Percentiles rank a stretch among this genome's conserved stretches.
phyloP scores from a whole-genome alignment of 345 rosid species.

The Arabidopsis suecica region DNA sequence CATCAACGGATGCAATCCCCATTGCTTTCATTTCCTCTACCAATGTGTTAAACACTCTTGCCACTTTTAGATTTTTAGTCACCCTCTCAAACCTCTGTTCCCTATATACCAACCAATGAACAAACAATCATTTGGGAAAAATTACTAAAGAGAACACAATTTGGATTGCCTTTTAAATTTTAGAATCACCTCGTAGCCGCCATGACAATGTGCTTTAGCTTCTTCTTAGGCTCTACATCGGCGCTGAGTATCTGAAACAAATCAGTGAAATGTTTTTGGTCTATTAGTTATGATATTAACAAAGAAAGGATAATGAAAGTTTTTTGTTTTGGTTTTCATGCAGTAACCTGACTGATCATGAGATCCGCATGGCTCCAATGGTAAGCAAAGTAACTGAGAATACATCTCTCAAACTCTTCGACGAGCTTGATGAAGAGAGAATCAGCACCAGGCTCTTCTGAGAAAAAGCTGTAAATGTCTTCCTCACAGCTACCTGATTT shows the following conservation, averaged over 20 bases:
- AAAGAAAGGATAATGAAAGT: slow-evolving; percentile 6
- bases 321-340: not conserved
- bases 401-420: slow-evolving; percentile 92
- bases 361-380: slow-evolving; percentile 86
- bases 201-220: slow-evolving; percentile 80
- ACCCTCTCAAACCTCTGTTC: slow-evolving; percentile 87
- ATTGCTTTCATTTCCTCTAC: slow-evolving; percentile 97
- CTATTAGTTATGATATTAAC: not conserved
- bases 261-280: slow-evolving; percentile 22
- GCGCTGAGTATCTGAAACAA: slow-evolving; percentile 63
- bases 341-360: slow-evolving; percentile 77
- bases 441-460: slow-evolving; percentile 67
- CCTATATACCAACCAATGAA: slow-evolving; percentile 47
- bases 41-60: slow-evolving; percentile 74
- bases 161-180: not conserved
- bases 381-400: slow-evolving; percentile 89
- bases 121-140: slow-evolving; percentile 26
- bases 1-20: slow-evolving; percentile 61
- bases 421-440: slow-evolving; percentile 82
- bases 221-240: slow-evolving; percentile 77
- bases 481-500: slow-evolving; percentile 72
- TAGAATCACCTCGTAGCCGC: slow-evolving; percentile 75
- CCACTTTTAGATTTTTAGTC: slow-evolving; percentile 76
- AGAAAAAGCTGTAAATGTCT: slow-evolving; percentile 71
- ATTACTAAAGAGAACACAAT: slow-evolving; percentile 6